A percentile compares a stretch with the other conserved stretches of the same genome.
Evolutionary conservation across 305 asterid species (phyloP).

Genomic region (Stenogyne calaminthoides): DNA sequence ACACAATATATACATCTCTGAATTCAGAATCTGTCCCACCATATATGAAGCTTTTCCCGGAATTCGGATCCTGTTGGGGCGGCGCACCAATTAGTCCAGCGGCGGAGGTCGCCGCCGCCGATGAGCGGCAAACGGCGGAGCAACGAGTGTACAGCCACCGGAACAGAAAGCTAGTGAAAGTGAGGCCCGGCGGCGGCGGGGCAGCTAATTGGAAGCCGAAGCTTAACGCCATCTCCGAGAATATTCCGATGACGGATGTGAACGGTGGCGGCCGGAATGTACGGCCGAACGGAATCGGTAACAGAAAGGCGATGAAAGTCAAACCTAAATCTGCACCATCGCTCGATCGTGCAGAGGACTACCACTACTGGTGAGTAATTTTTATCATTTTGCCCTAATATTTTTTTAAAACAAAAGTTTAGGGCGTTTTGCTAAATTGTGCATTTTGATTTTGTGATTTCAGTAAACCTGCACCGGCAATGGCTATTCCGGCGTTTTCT

Average conservation of each 20-base stretch:
- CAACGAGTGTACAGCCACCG: not conserved
- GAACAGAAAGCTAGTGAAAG: conserved; percentile 7
- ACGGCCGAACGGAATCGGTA: not conserved
- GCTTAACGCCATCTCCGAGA: conserved; percentile 37
- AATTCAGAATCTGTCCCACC: not conserved
- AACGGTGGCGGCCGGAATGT: not conserved
- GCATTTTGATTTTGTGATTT: conserved; percentile 13
- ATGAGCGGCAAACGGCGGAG: conserved; percentile 20
- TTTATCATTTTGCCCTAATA: not conserved
- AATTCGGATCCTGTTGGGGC: conserved; percentile 34
- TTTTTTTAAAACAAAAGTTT: not conserved
- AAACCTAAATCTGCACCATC: conserved; percentile 21
- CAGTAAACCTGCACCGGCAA: conserved; percentile 28
- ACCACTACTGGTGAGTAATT: conserved; percentile 25
- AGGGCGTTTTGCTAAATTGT: not conserved
- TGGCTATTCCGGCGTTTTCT: conserved; percentile 34
- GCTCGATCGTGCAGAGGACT: conserved; percentile 1
- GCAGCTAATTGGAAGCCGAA: conserved; percentile 34
- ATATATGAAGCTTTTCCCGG: conserved; percentile 32
- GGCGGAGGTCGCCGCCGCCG: conserved; percentile 19
- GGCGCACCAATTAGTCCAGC: conserved; percentile 28
- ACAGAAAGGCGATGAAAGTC: conserved; percentile 23
- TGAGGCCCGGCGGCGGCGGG: conserved; percentile 7
- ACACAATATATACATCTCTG: not conserved
- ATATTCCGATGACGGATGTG: conserved; percentile 22